Conservation (phyloP, 495 filamentous ascomycete genomes). For the Talaromyces trachyspermus region DNA sequence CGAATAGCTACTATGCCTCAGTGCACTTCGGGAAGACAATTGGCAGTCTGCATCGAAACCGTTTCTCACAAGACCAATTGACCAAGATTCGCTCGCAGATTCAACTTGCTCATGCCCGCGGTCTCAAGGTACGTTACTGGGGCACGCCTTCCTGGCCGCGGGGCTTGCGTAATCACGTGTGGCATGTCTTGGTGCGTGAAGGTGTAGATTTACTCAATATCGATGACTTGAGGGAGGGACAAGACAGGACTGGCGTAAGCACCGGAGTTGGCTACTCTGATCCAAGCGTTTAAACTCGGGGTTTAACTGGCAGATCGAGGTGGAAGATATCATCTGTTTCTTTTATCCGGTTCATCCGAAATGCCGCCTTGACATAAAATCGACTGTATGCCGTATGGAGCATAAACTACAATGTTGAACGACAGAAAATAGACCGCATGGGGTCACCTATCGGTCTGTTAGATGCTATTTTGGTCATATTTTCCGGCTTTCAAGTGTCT, state of each 20-base stretch:
- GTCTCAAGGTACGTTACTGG: slow-evolving; percentile 65
- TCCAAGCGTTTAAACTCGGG: too few species aligned
- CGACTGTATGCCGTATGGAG: too few species aligned
- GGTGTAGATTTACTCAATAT: slow-evolving; percentile 34
- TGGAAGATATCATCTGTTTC: too few species aligned
- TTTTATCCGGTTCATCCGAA: too few species aligned
- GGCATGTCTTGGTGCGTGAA: slow-evolving; percentile 55
- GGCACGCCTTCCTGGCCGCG: slow-evolving; percentile 60
- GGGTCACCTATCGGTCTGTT: too few species aligned
- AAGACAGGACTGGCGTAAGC: slow-evolving; percentile 15
- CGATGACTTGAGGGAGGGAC: slow-evolving; percentile 17
- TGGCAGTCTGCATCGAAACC: slow-evolving; percentile 19
- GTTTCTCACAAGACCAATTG: slow-evolving; percentile 39
- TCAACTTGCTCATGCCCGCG: slow-evolving; percentile 49
- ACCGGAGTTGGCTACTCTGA: slow-evolving; percentile 10
- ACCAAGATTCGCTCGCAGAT: slow-evolving; percentile 50
- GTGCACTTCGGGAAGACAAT: slow-evolving; percentile 29
- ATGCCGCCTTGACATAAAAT: too few species aligned
- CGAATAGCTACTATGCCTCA: slow-evolving; percentile 44
- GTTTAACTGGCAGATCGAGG: too few species aligned
- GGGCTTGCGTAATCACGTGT: slow-evolving; percentile 55
- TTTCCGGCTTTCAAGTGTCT: too few species aligned
- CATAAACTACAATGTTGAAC: too few species aligned
- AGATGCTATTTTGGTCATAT: too few species aligned
- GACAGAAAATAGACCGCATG: too few species aligned